A percentile compares a stretch with the other conserved stretches of the same genome.
phyloP scores from a whole-genome alignment of 306 rosid species.

The Prunus padus region DNA sequence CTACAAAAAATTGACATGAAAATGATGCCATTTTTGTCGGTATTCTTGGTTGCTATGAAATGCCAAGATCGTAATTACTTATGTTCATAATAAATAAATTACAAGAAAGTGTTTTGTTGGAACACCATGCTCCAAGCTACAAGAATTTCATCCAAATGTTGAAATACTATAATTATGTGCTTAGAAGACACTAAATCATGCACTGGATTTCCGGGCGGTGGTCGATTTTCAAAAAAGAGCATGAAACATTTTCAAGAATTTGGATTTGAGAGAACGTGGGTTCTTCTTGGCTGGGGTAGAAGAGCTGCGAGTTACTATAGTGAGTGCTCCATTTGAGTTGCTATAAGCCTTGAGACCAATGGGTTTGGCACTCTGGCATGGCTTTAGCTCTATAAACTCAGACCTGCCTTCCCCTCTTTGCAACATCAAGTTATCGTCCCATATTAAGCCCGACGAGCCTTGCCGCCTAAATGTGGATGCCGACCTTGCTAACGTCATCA shows the following conservation, averaged over 20 bases:
- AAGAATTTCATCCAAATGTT: background rate
- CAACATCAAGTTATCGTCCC: conserved; percentile 24
- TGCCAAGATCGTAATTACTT: background rate
- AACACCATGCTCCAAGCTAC: background rate
- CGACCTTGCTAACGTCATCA: conserved; percentile 33
- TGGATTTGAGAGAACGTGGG: background rate
- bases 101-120: background rate
- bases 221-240: background rate
- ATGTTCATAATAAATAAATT: background rate
- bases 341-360: background rate
- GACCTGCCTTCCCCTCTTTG: background rate
- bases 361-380: conserved; percentile 17
- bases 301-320: background rate
- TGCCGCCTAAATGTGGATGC: conserved; percentile 38
- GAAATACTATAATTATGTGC: background rate
- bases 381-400: conserved; percentile 20
- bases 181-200: background rate
- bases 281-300: background rate
- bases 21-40: background rate
- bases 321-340: background rate
- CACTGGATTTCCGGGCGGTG: background rate
- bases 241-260: background rate
- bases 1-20: background rate
- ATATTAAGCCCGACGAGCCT: conserved; percentile 34
- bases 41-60: background rate